These are phyloP conservation scores for Euphorbia corollata DNA, from an alignment of 441 rosid genomes.

Conservation along the genomic window DNA sequence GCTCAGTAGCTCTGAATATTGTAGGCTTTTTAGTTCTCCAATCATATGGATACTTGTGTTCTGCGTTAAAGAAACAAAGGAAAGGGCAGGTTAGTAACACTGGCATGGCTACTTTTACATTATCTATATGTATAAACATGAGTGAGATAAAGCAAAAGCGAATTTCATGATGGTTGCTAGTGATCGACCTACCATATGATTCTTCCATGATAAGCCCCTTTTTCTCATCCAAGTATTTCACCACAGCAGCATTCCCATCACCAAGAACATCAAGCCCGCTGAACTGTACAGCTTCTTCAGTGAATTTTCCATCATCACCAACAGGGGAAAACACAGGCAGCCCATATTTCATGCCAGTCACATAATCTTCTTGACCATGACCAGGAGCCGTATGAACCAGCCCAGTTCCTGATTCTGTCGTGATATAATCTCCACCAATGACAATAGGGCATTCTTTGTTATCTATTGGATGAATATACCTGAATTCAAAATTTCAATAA, in stretches of 20 bases:
- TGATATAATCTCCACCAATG: conserved; percentile 90
- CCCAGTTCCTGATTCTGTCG: conserved; percentile 98
- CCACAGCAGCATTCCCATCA: conserved; percentile 82
- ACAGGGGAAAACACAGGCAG: conserved; percentile 78
- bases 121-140: background rate
- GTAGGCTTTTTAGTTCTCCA: conserved; percentile 97
- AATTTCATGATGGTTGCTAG: background rate
- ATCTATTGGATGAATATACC: conserved; percentile 80
- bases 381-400: conserved; percentile 99
- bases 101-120: conserved; percentile 17
- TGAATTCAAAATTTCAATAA: conserved; percentile 34
- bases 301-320: conserved; percentile 85
- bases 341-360: conserved; percentile 83
- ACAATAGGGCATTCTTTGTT: conserved; percentile 75
- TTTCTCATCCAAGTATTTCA: conserved; percentile 64
- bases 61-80: conserved; percentile 36
- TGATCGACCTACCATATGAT: conserved; percentile 55
- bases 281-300: conserved; percentile 84
- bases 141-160: background rate
- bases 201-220: conserved; percentile 80
- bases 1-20: conserved; percentile 96
- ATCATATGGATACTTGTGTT: conserved; percentile 92
- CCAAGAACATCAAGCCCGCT: conserved; percentile 91
- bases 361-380: conserved; percentile 96
- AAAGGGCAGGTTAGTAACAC: conserved; percentile 12